Evolutionary conservation across 768 basidiomycete genomes (phyloP).

Genomic region (Russula brevipes): DNA sequence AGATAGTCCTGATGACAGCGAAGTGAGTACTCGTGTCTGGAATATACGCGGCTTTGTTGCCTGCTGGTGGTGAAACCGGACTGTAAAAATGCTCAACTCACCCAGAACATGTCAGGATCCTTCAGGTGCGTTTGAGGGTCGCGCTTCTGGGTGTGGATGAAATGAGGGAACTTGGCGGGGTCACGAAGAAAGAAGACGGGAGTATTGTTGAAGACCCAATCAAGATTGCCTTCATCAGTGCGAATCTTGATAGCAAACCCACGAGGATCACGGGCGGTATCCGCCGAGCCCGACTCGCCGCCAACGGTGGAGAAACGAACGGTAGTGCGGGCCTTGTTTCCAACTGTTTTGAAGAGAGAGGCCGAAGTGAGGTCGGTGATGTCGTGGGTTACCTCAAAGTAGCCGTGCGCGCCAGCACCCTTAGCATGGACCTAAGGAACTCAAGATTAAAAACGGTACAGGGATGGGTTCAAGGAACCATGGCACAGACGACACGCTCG

Average conservation of each 20-base stretch:
- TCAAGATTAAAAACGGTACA: neutral
- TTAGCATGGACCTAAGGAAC: constrained; percentile 75
- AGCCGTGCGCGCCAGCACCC: constrained; percentile 89
- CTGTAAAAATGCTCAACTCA: constrained; percentile 29
- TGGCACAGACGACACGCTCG: constrained; percentile 71
- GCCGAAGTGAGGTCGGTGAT: constrained; percentile 78
- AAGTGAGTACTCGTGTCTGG: neutral
- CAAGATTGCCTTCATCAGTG: constrained; percentile 87
- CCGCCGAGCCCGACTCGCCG: constrained; percentile 83
- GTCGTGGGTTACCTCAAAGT: constrained; percentile 85
- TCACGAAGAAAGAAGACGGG: constrained; percentile 89
- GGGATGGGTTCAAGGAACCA: neutral
- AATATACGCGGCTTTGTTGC: neutral
- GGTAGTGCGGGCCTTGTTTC: constrained; percentile 67
- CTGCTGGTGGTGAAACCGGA: neutral
- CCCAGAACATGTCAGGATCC: constrained; percentile 84
- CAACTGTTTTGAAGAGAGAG: constrained; percentile 55
- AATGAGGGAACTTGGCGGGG: constrained; percentile 85
- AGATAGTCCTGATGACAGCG: constrained; percentile 68
- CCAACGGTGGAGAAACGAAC: constrained; percentile 92
- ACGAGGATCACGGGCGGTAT: constrained; percentile 89
- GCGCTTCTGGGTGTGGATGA: constrained; percentile 91
- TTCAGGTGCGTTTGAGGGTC: constrained; percentile 90
- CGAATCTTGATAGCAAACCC: constrained; percentile 89
- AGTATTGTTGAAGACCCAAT: constrained; percentile 91